Conservation (phyloP, 495 filamentous ascomycete species). For the Talaromyces proteolyticus region DNA sequence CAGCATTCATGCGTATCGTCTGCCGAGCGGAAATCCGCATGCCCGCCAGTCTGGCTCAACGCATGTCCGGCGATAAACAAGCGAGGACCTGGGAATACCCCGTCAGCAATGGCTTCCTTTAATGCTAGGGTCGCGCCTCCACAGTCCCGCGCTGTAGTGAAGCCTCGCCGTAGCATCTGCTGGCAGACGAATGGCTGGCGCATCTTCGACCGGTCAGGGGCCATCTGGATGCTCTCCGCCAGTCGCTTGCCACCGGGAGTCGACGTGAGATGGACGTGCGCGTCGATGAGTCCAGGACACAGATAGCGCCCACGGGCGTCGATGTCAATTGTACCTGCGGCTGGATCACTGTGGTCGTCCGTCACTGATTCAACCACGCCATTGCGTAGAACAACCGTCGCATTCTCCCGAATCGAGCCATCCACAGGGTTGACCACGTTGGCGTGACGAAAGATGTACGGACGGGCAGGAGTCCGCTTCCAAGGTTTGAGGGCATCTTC, state of each 20-base stretch:
- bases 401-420: slow-evolving; percentile 17
- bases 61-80: slow-evolving; percentile 41
- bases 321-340: slow-evolving; percentile 11
- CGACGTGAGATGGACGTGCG: slow-evolving; percentile 49
- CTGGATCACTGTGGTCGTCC: slow-evolving; percentile 1
- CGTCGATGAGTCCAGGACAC: slow-evolving; percentile 53
- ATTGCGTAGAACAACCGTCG: slow-evolving; percentile 16
- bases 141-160: slow-evolving; percentile 47
- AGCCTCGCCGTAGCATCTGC: slow-evolving; percentile 46
- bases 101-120: slow-evolving; percentile 45
- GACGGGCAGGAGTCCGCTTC: slow-evolving; percentile 17
- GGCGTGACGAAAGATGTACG: slow-evolving; percentile 20
- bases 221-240: slow-evolving; percentile 13
- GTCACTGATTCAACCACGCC: slow-evolving; percentile 18
- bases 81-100: slow-evolving; percentile 39
- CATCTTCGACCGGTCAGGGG: slow-evolving; percentile 16
- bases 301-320: slow-evolving; percentile 41
- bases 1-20: slow-evolving; percentile 36
- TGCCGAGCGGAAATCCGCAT: slow-evolving; percentile 38
- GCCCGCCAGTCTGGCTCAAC: slow-evolving; percentile 48
- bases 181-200: slow-evolving; percentile 38
- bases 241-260: slow-evolving; percentile 30
- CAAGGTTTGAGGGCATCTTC: slow-evolving; percentile 25
- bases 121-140: slow-evolving; percentile 45
- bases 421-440: slow-evolving; percentile 24